Conservation (phyloP, 148 eudicot species). For the Fallopia convolvulus region DNA sequence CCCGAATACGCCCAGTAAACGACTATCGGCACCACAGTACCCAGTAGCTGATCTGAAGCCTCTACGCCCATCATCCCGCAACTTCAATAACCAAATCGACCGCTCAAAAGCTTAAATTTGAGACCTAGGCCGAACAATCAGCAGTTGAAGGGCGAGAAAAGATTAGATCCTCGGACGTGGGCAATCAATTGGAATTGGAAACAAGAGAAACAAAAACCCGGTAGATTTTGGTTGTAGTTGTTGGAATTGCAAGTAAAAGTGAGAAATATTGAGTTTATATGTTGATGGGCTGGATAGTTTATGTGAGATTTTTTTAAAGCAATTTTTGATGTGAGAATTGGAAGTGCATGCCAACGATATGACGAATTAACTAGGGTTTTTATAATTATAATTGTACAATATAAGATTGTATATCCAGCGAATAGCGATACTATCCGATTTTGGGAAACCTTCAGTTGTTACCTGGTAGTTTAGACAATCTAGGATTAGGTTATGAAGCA, state of each 20-base stretch:
- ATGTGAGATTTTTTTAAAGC: background rate
- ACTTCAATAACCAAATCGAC: background rate
- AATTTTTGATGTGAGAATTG: background rate
- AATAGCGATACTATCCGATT: background rate
- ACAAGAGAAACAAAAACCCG: background rate
- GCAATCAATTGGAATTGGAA: background rate
- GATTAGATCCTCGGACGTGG: background rate
- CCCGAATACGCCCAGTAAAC: conserved; percentile 11
- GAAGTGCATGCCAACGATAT: background rate
- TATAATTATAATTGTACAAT: background rate
- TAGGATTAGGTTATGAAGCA: no score
- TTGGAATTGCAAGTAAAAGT: background rate
- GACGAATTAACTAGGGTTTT: background rate
- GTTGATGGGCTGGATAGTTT: background rate
- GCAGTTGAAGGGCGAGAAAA: background rate
- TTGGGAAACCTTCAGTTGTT: no score
- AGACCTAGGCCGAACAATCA: background rate
- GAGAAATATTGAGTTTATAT: background rate
- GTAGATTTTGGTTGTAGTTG: background rate
- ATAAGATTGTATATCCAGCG: background rate
- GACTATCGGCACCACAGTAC: background rate
- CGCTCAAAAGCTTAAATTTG: background rate
- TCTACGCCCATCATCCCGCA: background rate
- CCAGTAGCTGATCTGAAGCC: conserved; percentile 11
- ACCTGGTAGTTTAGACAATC: no score